Conservation (phyloP, 768 basidiomycete genomes). For the Tulasnella sp. region DNA sequence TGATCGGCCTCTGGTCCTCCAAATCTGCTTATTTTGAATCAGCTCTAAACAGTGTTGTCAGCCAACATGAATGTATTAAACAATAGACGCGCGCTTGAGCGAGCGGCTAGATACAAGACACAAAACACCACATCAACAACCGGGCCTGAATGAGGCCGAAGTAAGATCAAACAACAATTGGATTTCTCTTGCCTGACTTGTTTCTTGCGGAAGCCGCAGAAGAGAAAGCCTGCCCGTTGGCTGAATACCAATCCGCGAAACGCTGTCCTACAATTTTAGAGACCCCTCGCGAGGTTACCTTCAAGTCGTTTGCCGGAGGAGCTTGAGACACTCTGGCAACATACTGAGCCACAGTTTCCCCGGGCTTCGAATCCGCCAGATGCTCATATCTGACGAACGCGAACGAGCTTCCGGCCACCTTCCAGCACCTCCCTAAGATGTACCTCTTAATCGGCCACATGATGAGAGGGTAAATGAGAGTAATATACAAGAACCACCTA, state of each 20-base stretch:
- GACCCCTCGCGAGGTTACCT: background rate
- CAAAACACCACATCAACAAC: background rate
- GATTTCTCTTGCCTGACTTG: background rate
- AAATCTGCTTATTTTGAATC: background rate
- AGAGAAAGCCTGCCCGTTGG: background rate
- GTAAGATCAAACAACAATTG: background rate
- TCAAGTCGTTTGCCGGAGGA: background rate
- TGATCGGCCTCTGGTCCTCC: no score
- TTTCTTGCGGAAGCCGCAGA: background rate
- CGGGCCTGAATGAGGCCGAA: background rate
- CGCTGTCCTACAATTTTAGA: background rate
- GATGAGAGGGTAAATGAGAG: constrained; percentile 11
- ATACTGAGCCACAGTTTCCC: background rate
- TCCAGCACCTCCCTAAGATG: background rate
- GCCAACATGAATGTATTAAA: background rate
- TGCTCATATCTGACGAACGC: background rate
- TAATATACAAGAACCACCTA: background rate
- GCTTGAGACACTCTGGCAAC: background rate
- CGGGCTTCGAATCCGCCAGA: constrained; percentile 2
- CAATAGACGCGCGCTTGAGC: background rate
- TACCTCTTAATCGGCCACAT: background rate
- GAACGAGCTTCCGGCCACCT: constrained; percentile 14
- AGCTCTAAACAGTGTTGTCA: background rate
- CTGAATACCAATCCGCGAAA: background rate
- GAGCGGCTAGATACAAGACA: background rate